Evolutionary conservation across 1,284 basidiomycete species (phyloP), one percentile per base, ranked within the genome.

Genomic region (Vanrija sp.): DNA sequence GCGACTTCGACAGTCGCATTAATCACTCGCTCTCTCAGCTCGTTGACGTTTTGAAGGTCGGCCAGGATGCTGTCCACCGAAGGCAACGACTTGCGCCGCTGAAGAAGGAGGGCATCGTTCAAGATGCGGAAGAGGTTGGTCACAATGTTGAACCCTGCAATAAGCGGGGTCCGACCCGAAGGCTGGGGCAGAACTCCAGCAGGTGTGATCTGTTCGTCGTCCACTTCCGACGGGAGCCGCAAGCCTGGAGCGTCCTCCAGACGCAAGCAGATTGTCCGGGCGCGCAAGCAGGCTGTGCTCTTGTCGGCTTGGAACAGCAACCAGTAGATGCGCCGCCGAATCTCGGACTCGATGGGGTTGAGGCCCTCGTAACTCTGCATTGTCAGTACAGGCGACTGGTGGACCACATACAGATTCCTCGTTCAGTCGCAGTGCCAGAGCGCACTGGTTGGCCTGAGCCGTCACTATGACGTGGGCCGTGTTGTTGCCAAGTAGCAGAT

Each of bases 251-350:
- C 69, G 52, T 72, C 70, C 31, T 70, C 67, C 8, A 69, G 51
- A 8, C 69, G 51, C 15, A 72, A 53, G 25, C 54, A 60, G 23
- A 72, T 71, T 0, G 68, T 60, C 20, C 71, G 62, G 1, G 66
- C 61, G 2, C 68, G 68, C 52, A 68, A 43, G 53, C 68, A 71
- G 1, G 71, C 69, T 4, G 68, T 61, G 37, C 66, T 68, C 61
- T 73, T 73, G 56, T 73, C 71, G n/a, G 71, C 68, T 57, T 73
- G 71, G 55, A 71, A 73, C 7, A 73, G 54, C 14, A 73, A 62
- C 67, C 71, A 73, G 51, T 69, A 73, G 12, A 68, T 65, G 18
- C 71, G 45, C 9, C 71, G 50, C 20, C 68, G 58, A 18, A 71
- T 66, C 50, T 73, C 67, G 14, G 54, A 53, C 43, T 73, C 69